Conservation (phyloP, 768 basidiomycete genomes). For the Termitomyces sp. region DNA sequence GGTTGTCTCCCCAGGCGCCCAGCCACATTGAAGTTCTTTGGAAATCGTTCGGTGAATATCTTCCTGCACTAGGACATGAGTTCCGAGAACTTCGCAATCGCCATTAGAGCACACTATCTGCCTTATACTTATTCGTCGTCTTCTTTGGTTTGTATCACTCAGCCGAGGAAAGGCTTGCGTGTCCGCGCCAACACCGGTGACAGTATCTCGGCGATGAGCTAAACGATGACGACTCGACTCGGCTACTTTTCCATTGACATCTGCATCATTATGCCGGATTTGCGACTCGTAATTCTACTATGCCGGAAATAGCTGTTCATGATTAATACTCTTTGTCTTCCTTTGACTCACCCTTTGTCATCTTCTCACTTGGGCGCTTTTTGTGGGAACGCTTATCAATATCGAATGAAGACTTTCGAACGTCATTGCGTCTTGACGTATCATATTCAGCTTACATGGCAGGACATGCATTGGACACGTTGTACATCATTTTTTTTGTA, state of each 20-base stretch:
- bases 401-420: not conserved
- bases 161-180: not conserved
- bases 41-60: not conserved
- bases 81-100: slow-evolving; percentile 9
- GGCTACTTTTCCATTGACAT: not conserved
- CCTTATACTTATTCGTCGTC: not conserved
- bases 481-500: too few relatives aligned
- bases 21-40: not conserved
- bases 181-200: slow-evolving; percentile 1
- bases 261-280: not conserved
- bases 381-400: not conserved
- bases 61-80: not conserved
- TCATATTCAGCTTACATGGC: not conserved
- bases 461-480: not conserved
- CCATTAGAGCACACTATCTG: not conserved
- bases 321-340: not conserved
- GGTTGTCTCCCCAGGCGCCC: not conserved
- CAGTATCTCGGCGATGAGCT: not conserved
- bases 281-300: not conserved
- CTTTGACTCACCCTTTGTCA: not conserved
- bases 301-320: not conserved
- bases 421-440: not conserved
- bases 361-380: not conserved
- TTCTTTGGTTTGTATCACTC: not conserved
- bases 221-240: not conserved